Conservation (phyloP, 139 green algal genomes). For the Protoeuglena noctilucae region DNA sequence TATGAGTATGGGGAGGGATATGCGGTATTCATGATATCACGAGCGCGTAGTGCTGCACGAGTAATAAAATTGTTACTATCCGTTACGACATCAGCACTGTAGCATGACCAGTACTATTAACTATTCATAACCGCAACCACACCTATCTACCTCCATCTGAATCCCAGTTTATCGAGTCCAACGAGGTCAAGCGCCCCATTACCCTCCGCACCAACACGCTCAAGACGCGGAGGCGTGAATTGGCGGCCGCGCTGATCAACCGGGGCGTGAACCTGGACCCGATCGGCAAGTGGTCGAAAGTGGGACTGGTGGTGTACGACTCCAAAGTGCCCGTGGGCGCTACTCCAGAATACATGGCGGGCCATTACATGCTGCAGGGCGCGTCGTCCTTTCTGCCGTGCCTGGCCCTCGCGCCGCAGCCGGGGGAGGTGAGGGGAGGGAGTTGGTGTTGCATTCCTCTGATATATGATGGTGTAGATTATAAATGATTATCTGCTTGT, state of each 20-base stretch:
- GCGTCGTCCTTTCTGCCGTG: conserved; percentile 92
- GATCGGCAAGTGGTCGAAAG: conserved; percentile 91
- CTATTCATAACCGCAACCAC: too few relatives aligned
- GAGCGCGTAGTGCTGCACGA: too few relatives aligned
- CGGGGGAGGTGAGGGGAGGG: too few relatives aligned
- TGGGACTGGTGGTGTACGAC: conserved; percentile 92
- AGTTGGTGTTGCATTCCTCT: too few relatives aligned
- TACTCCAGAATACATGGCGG: conserved; percentile 99
- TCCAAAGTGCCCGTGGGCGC: conserved; percentile 86
- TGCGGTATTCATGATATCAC: too few relatives aligned
- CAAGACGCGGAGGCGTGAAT: conserved; percentile 75
- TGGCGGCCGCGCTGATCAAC: conserved; percentile 87
- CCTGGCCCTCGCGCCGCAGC: conserved; percentile 88
- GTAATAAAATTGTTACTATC: too few relatives aligned
- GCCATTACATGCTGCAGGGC: conserved; percentile 97
- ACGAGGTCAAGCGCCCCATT: conserved; percentile 45
- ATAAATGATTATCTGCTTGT: too few relatives aligned
- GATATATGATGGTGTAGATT: too few relatives aligned
- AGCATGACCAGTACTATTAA: too few relatives aligned
- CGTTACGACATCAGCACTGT: too few relatives aligned
- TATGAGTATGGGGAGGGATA: too few relatives aligned
- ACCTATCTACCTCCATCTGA: too few relatives aligned
- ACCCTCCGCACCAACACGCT: conserved; percentile 87
- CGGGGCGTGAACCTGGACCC: conserved; percentile 95
- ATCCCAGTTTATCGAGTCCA: conserved; percentile 60